Evolutionary conservation across 1,284 basidiomycete genomes (phyloP).

Genomic region (Lentinula novae-zelandiae): DNA sequence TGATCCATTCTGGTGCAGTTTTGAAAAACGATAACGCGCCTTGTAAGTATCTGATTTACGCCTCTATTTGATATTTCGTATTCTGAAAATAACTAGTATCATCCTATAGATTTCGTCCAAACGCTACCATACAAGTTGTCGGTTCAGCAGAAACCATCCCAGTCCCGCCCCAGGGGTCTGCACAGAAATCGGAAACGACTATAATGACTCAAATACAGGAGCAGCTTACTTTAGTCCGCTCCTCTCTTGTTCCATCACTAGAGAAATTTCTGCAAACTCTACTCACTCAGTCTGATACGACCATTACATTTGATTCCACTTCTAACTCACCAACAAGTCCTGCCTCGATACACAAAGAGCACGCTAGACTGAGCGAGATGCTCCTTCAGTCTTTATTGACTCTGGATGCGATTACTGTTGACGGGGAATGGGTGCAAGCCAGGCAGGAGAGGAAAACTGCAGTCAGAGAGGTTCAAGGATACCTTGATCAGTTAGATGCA

Average conservation of each 20-base stretch:
- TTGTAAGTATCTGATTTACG: constrained; percentile 48
- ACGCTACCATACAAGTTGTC: constrained; percentile 63
- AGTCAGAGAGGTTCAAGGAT: constrained; percentile 61
- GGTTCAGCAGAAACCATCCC: constrained; percentile 29
- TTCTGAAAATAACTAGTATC: constrained; percentile 42
- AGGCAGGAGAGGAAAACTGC: constrained; percentile 71
- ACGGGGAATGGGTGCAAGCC: constrained; percentile 69
- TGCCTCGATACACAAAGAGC: constrained; percentile 39
- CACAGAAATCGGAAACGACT: constrained; percentile 45
- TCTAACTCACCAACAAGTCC: constrained; percentile 16
- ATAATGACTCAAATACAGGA: constrained; percentile 54
- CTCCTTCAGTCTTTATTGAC: constrained; percentile 75
- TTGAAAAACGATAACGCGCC: constrained; percentile 74
- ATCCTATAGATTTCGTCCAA: constrained; percentile 55
- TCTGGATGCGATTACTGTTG: constrained; percentile 67
- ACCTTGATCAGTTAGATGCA: constrained; percentile 37
- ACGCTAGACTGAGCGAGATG: constrained; percentile 63
- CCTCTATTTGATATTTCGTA: constrained; percentile 5
- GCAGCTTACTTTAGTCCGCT: constrained; percentile 55
- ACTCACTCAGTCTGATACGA: constrained; percentile 8
- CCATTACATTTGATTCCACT: constrained; percentile 21
- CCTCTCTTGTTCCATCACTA: constrained; percentile 49
- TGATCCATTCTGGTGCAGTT: constrained; percentile 75
- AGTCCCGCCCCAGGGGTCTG: constrained; percentile 19
- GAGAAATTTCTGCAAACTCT: constrained; percentile 43